Evolutionary conservation across 2,329 filamentous ascomycete genomes (phyloP).

Genomic region (Xylaria sp.): DNA sequence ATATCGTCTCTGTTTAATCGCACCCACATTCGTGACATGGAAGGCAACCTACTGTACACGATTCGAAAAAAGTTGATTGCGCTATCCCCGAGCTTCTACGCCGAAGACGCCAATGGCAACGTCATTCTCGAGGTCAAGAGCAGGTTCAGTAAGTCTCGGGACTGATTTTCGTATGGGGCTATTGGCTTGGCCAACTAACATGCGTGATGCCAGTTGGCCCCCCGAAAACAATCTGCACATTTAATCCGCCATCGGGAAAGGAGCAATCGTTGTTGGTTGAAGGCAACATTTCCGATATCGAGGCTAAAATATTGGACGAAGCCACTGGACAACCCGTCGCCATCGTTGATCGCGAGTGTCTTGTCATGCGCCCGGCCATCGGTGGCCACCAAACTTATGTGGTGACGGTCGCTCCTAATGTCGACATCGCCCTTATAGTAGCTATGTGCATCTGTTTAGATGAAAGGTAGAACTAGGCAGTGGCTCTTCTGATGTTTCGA

Average conservation of each 20-base stretch:
- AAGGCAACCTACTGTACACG: neutral
- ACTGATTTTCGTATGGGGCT: neutral
- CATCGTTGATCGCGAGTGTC: constrained; percentile 61
- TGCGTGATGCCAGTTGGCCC: neutral
- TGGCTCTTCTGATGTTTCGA: too few relatives aligned
- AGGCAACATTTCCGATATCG: constrained; percentile 64
- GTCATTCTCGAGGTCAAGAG: constrained; percentile 62
- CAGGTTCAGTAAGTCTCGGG: constrained; percentile 53
- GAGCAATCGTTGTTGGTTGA: constrained; percentile 59
- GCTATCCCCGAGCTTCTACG: constrained; percentile 58
- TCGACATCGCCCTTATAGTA: neutral
- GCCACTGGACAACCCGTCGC: constrained; percentile 58
- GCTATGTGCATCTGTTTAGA: neutral
- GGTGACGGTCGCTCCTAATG: neutral
- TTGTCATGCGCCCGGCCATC: neutral
- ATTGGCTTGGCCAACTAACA: neutral
- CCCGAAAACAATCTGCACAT: neutral
- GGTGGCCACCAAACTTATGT: neutral
- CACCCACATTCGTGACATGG: constrained; percentile 59
- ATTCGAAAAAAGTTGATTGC: constrained; percentile 57
- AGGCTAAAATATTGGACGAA: constrained; percentile 62
- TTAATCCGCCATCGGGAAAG: constrained; percentile 40
- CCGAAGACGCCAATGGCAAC: constrained; percentile 51
- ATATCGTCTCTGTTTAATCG: constrained; percentile 57
- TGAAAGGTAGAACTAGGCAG: neutral